A percentile compares a stretch with the other conserved stretches of the same genome.
These are phyloP conservation scores for Exobasidium cylindrosporum DNA, from an alignment of 1,284 basidiomycete genomes.

Conservation along the genomic window DNA sequence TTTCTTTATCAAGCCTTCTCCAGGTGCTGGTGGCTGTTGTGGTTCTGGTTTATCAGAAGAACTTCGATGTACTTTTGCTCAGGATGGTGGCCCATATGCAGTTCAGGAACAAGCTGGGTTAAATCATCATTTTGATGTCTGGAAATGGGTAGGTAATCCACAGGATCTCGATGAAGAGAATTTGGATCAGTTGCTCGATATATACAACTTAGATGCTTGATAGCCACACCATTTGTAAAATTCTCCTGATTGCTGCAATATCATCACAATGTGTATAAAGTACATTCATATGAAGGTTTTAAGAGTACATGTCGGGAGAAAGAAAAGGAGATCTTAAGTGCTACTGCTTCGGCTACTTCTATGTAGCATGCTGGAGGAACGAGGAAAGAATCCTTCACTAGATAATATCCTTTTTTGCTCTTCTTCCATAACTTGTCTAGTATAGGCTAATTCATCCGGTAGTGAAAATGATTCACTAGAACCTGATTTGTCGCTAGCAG, in stretches of 20 bases:
- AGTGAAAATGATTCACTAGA: neutral
- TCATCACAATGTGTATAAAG: too few species aligned
- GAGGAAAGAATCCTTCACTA: neutral
- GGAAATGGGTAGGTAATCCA: slow-evolving; percentile 43
- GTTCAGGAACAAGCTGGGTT: slow-evolving; percentile 57
- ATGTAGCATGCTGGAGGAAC: neutral
- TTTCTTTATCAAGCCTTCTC: slow-evolving; percentile 40
- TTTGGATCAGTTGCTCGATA: slow-evolving; percentile 4
- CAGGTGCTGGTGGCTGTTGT: slow-evolving; percentile 45
- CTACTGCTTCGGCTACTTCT: neutral
- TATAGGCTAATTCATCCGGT: neutral
- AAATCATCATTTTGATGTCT: slow-evolving; percentile 57
- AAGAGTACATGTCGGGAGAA: too few species aligned
- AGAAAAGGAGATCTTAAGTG: neutral
- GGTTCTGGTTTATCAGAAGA: slow-evolving; percentile 21
- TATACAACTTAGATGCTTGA: slow-evolving; percentile 6
- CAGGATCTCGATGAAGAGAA: slow-evolving; percentile 9
- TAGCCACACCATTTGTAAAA: neutral
- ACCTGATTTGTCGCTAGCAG: neutral
- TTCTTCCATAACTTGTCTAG: neutral
- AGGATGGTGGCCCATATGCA: slow-evolving; percentile 49
- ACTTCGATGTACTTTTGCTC: slow-evolving; percentile 21
- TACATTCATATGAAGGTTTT: too few species aligned
- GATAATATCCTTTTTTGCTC: neutral
- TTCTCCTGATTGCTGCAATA: too few species aligned